Base-by-base conservation (phyloP, 257 asterid species). In the Fraxinus cuspidata region DNA sequence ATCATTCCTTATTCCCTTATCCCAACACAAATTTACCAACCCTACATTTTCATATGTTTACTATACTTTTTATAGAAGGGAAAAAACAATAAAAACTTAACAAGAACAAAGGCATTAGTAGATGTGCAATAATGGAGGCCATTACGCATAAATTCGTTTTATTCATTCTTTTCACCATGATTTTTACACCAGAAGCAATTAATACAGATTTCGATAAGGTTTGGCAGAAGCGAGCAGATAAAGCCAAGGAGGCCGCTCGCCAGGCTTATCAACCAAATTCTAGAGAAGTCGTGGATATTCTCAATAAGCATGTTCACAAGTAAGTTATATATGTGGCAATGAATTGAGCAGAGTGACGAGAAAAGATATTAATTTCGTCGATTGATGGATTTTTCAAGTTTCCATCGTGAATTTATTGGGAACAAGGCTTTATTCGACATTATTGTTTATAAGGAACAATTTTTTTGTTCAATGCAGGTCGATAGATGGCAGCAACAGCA, bases 211-310 rank as follows among this genome's bases (percentile, higher is more conserved):
- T 29, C 7, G 80, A 80, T 32, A 69, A n/a, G 9, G 75, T 83
- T 2, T 89, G 93, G 93, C 74, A 63, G 79, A 9, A 77, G 76
- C 87, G 93, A 10, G 83, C 81, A 7, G n/a, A 73, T 5, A 77
- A 73, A 77, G 89, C 91, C 0, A 79, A 84, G 77, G 53, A 65
- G 60, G 88, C 85, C 40, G 77, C 91, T 70, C 88, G 60, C 15
- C 77, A 71, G 4, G 88, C 93, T 68, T 87, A 85, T 79, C 77
- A 85, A 28, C 89, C 88, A 1, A 78, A 89, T 76, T 86, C 93
- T 28, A 37, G 58, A 2, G 4, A 25, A 1, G 86, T 89, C 42
- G 7, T 76, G 0, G 18, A 85, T 51, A 68, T 80, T 65, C 72
- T 89, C 27, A 89, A 87, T 79, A 1, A 75, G 0, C 77, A 84